Percentiles rank a stretch among this genome's conserved stretches.
phyloP scores from a whole-genome alignment of 768 basidiomycete genomes.

The Russula sp. region DNA sequence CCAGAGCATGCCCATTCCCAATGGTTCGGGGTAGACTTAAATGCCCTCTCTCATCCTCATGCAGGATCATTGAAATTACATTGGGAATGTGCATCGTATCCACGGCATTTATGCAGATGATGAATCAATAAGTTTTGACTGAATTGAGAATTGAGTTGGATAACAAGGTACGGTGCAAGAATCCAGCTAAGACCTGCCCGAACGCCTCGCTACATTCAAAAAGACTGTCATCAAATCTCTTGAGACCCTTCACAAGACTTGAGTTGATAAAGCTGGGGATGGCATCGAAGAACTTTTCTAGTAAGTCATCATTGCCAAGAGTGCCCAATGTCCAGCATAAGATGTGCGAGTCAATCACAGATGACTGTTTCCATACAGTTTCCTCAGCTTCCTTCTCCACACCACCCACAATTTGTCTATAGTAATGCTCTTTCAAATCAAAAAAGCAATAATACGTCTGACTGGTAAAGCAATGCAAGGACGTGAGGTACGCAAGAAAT shows the following conservation, averaged over 20 bases:
- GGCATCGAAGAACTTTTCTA: background rate
- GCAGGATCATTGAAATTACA: no score
- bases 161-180: background rate
- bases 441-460: background rate
- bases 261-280: conserved; percentile 1
- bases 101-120: background rate
- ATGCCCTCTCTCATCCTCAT: background rate
- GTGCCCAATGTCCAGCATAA: background rate
- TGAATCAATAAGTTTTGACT: background rate
- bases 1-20: background rate
- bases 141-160: background rate
- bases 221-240: no score
- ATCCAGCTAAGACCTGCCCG: background rate
- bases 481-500: background rate
- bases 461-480: background rate
- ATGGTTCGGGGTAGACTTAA: background rate
- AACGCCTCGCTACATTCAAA: background rate
- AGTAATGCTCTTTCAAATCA: background rate
- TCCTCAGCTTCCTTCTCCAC: background rate
- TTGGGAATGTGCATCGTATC: background rate
- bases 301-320: background rate
- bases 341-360: background rate
- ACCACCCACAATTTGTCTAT: background rate
- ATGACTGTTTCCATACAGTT: background rate
- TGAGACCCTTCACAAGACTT: background rate